Evolutionary conservation across 176 grass and related monocot species (phyloP).

Genomic region (Dactylis glomerata): DNA sequence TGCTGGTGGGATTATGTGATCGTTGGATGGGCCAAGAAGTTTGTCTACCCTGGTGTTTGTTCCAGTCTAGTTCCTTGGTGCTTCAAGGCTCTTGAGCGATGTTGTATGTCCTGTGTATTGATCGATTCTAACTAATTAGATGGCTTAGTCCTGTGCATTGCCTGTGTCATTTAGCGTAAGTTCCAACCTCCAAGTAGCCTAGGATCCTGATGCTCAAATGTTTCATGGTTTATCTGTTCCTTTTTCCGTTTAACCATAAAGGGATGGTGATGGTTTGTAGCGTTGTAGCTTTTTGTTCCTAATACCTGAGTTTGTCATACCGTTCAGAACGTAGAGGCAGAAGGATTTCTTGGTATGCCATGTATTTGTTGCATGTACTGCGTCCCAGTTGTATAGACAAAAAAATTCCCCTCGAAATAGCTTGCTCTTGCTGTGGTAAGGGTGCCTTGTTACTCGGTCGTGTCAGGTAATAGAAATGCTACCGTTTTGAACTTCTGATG

Average conservation of each 20-base stretch:
- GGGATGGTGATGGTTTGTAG: slow-evolving; percentile 15
- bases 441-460: not conserved
- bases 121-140: slow-evolving; percentile 36
- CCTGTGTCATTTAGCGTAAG: slow-evolving; percentile 34
- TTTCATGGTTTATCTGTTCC: slow-evolving; percentile 25
- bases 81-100: slow-evolving; percentile 22
- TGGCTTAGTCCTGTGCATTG: slow-evolving; percentile 42
- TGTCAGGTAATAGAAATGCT: not conserved
- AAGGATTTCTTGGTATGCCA: slow-evolving; percentile 1
- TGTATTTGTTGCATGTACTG: slow-evolving; percentile 2
- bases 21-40: slow-evolving; percentile 21
- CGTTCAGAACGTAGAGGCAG: not conserved
- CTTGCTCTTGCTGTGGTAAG: not conserved
- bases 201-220: slow-evolving; percentile 39
- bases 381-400: not conserved
- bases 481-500: not conserved
- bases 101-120: slow-evolving; percentile 23
- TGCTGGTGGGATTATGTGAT: slow-evolving; percentile 15
- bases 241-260: slow-evolving; percentile 16
- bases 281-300: slow-evolving; percentile 26
- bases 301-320: slow-evolving; percentile 11
- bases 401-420: not conserved
- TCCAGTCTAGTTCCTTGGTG: slow-evolving; percentile 30
- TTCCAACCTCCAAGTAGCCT: slow-evolving; percentile 29
- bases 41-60: slow-evolving; percentile 5